Evolutionary conservation across 2,329 filamentous ascomycete species (phyloP).

Genomic region (Endocalyx cinctus): DNA sequence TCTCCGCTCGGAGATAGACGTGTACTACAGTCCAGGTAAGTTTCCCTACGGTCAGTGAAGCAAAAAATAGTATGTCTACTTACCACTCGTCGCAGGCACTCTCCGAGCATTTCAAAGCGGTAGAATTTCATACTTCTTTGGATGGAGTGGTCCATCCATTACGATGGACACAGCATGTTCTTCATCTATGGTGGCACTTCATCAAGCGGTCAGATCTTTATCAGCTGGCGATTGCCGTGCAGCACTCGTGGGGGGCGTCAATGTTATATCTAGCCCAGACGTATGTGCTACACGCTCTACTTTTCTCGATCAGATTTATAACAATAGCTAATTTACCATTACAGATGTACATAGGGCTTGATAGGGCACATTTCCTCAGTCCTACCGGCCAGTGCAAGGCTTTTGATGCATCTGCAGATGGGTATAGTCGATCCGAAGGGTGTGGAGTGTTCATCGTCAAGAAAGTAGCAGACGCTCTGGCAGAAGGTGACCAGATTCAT

Average conservation of each 20-base stretch:
- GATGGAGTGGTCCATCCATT: constrained; percentile 9
- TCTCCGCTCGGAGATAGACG: constrained; percentile 8
- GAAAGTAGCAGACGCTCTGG: constrained; percentile 7
- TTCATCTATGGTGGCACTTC: constrained; percentile 9
- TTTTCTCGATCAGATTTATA: neutral
- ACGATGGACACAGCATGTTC: constrained; percentile 11
- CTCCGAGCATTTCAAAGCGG: constrained; percentile 10
- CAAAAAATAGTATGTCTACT: no score
- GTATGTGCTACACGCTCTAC: constrained; percentile 7
- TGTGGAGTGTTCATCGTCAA: constrained; percentile 10
- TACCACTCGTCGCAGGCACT: no score
- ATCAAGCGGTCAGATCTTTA: constrained; percentile 10
- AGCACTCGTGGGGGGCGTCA: constrained; percentile 8
- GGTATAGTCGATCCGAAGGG: constrained; percentile 12
- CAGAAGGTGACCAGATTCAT: constrained; percentile 10
- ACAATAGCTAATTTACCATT: neutral
- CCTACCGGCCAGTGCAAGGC: constrained; percentile 10
- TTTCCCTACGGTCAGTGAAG: no score
- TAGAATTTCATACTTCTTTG: constrained; percentile 12
- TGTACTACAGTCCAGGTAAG: constrained; percentile 10
- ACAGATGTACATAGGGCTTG: constrained; percentile 12
- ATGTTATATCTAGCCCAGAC: constrained; percentile 11
- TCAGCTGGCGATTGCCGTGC: constrained; percentile 6
- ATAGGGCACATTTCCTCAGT: constrained; percentile 10
- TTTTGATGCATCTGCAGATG: constrained; percentile 11